Conservation (phyloP, 2,329 filamentous ascomycete genomes). For the Colletotrichum sp. region DNA sequence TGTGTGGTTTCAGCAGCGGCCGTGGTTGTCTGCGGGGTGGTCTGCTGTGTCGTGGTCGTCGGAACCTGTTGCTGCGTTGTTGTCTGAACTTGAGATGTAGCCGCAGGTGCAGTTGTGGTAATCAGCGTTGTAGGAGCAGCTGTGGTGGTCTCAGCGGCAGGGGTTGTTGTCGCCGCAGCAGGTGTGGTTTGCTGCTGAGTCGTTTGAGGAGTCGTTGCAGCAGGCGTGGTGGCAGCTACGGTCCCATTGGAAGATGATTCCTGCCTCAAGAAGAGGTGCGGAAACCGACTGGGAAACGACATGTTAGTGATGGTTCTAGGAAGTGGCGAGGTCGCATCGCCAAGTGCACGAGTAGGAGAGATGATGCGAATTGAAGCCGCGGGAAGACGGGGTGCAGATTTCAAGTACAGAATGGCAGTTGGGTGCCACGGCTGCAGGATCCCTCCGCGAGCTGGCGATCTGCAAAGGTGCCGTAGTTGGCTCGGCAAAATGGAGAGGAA, state of each 20-base stretch:
- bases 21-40: not conserved
- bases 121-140: constrained; percentile 17
- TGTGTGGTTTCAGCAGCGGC: not conserved
- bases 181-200: not conserved
- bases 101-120: constrained; percentile 19
- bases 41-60: not conserved
- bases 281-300: constrained; percentile 26
- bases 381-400: not conserved
- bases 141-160: constrained; percentile 3
- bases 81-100: not conserved
- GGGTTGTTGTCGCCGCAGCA: not conserved
- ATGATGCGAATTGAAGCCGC: not conserved
- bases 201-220: not conserved
- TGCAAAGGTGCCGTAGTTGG: constrained; percentile 5
- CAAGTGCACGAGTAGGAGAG: not conserved
- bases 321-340: not conserved
- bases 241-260: constrained; percentile 25
- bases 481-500: not conserved
- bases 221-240: constrained; percentile 9
- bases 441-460: not conserved
- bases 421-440: not conserved
- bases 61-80: constrained; percentile 14
- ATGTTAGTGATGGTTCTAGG: constrained; percentile 29
- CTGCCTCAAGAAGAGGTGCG: constrained; percentile 27
- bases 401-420: not conserved